These are phyloP conservation scores for Acidiella bohemica DNA, from an alignment of 495 filamentous ascomycete species.

Conservation along the genomic window DNA sequence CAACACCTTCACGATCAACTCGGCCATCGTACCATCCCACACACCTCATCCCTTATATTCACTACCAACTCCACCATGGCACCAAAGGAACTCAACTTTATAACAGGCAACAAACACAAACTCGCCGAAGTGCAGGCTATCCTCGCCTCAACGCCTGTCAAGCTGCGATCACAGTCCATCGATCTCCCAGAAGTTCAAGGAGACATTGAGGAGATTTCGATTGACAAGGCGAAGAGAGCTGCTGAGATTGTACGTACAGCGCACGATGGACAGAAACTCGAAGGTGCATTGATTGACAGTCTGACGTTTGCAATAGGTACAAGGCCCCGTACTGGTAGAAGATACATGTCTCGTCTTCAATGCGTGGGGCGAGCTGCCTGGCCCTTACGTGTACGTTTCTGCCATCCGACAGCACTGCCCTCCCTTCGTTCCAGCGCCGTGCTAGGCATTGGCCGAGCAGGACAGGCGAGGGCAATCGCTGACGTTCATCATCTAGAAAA, in stretches of 20 bases:
- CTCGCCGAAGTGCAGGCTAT: conserved; percentile 77
- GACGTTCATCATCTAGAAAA: conserved; percentile 61
- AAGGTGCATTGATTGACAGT: too few species aligned
- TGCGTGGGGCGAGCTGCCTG: conserved; percentile 78
- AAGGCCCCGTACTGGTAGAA: conserved; percentile 84
- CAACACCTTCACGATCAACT: too few species aligned
- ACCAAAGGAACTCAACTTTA: conserved; percentile 60
- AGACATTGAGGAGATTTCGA: conserved; percentile 76
- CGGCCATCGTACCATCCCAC: too few species aligned
- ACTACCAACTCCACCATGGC: conserved; percentile 12
- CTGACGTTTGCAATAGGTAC: conserved; percentile 49
- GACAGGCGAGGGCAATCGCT: too few species aligned
- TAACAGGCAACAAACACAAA: conserved; percentile 93
- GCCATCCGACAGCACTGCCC: not conserved
- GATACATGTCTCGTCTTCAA: conserved; percentile 92
- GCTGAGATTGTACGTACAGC: conserved; percentile 44
- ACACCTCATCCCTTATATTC: too few species aligned
- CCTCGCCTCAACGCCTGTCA: conserved; percentile 50
- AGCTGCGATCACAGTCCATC: conserved; percentile 57
- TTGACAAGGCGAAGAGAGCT: conserved; percentile 73
- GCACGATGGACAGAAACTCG: too few species aligned
- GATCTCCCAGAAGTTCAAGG: conserved; percentile 87
- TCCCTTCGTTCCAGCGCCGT: too few species aligned
- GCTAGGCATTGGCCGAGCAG: too few species aligned
- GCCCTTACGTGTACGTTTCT: conserved; percentile 75